These are phyloP conservation scores for Musa itinerans DNA, from an alignment of 176 grass and related monocot species.

Conservation along the genomic window DNA sequence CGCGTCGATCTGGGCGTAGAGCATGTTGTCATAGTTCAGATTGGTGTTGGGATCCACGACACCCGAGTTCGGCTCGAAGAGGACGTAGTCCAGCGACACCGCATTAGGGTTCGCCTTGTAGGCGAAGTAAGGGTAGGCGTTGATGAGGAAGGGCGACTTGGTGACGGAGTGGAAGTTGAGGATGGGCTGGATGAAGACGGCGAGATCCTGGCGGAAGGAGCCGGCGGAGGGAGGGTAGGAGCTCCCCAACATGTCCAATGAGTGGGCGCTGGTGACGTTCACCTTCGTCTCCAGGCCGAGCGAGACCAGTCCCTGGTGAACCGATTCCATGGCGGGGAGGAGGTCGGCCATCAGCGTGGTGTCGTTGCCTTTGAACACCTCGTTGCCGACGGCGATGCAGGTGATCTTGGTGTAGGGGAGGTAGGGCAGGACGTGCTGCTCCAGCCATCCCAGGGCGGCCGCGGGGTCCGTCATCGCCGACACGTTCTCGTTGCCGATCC, in stretches of 20 bases:
- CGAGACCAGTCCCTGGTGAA: slow-evolving; percentile 36
- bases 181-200: slow-evolving; percentile 52
- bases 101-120: slow-evolving; percentile 55
- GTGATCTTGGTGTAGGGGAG: slow-evolving; percentile 55
- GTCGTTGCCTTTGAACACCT: slow-evolving; percentile 85
- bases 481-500: slow-evolving; percentile 77
- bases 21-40: slow-evolving; percentile 94
- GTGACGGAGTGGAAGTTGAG: slow-evolving; percentile 55
- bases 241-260: slow-evolving; percentile 63
- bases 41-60: slow-evolving; percentile 49
- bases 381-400: slow-evolving; percentile 92
- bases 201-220: slow-evolving; percentile 46
- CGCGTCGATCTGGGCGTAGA: slow-evolving; percentile 78
- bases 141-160: slow-evolving; percentile 73
- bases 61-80: slow-evolving; percentile 68
- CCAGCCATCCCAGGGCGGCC: slow-evolving; percentile 52
- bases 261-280: slow-evolving; percentile 73
- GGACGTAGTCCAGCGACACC: slow-evolving; percentile 62
- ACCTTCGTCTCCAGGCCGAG: slow-evolving; percentile 51
- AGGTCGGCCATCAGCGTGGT: slow-evolving; percentile 43
- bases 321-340: slow-evolving; percentile 66
- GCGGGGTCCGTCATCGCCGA: slow-evolving; percentile 44
- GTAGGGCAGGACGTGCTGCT: slow-evolving; percentile 57
- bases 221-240: slow-evolving; percentile 79
- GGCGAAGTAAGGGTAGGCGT: slow-evolving; percentile 86